phyloP scores from a whole-genome alignment of 345 rosid species.

The Trapa incisa region DNA sequence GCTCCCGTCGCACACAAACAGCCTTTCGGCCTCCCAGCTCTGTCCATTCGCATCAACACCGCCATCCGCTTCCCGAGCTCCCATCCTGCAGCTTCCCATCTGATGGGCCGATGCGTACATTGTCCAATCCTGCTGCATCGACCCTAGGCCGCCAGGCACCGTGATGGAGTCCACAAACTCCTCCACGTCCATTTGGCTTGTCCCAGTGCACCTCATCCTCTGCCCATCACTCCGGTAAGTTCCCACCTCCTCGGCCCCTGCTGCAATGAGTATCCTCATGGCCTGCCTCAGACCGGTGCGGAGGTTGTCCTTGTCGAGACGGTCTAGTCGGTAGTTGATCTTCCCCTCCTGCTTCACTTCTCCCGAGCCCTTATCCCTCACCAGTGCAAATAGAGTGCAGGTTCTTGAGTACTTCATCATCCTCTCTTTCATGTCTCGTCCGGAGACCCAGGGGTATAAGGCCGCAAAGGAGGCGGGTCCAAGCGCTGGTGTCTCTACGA shows the following conservation, averaged over 20 bases:
- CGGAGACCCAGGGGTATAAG: constrained; percentile 11
- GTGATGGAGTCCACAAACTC: constrained; percentile 4
- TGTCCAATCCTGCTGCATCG: constrained; percentile 4
- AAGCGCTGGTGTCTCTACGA: constrained; percentile 10
- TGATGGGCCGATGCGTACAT: constrained; percentile 11
- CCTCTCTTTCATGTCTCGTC: constrained; percentile 10
- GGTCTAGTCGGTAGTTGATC: constrained; percentile 5
- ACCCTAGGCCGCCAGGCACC: background rate
- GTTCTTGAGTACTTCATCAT: constrained; percentile 12
- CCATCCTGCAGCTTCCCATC: constrained; percentile 16
- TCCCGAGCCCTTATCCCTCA: constrained; percentile 10
- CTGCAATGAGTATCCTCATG: constrained; percentile 10
- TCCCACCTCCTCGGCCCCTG: constrained; percentile 13
- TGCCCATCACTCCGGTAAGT: constrained; percentile 15
- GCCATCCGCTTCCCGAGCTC: constrained; percentile 8
- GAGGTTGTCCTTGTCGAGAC: constrained; percentile 9
- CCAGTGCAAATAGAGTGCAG: constrained; percentile 6
- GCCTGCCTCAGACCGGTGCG: constrained; percentile 8
- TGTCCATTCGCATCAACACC: constrained; percentile 11
- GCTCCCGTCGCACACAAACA: constrained; percentile 14
- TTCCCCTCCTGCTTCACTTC: constrained; percentile 11
- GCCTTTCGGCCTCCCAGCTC: constrained; percentile 13
- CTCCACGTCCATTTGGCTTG: constrained; percentile 7
- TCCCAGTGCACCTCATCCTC: constrained; percentile 12
- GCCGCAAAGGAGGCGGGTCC: constrained; percentile 10